Evolutionary conservation across 768 basidiomycete genomes (phyloP).

Genomic region (Chalciporus chontae): DNA sequence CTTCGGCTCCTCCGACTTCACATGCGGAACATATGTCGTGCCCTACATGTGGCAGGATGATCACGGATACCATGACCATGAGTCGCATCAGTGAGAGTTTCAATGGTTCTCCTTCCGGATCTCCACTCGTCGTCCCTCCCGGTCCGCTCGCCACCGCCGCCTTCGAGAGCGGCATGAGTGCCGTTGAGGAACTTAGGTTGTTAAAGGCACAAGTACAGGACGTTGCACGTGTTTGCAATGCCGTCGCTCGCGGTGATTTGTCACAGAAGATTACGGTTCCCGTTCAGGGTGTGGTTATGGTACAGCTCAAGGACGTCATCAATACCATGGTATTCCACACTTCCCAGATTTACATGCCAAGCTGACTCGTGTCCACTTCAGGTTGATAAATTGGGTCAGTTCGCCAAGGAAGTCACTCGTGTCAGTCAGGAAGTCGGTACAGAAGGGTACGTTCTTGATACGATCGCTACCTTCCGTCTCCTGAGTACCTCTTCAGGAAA

Average conservation of each 20-base stretch:
- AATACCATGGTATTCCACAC: constrained; percentile 52
- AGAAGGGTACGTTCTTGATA: constrained; percentile 51
- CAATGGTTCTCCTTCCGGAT: constrained; percentile 27
- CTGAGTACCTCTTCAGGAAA: constrained; percentile 44
- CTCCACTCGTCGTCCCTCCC: constrained; percentile 46
- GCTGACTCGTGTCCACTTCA: constrained; percentile 19
- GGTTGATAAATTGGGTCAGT: constrained; percentile 76
- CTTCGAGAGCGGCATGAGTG: constrained; percentile 58
- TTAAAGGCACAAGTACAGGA: constrained; percentile 84
- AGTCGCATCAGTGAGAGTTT: constrained; percentile 25
- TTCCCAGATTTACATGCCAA: constrained; percentile 2
- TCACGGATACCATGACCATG: constrained; percentile 43
- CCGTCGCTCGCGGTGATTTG: constrained; percentile 71
- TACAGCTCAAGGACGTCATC: constrained; percentile 76
- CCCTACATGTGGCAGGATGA: constrained; percentile 52
- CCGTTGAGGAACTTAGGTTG: constrained; percentile 72
- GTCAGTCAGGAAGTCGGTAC: constrained; percentile 83
- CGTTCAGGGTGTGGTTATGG: constrained; percentile 77
- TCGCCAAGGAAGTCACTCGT: constrained; percentile 89
- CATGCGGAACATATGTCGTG: constrained; percentile 42
- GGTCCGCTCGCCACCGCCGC: constrained; percentile 56
- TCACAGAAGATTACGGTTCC: constrained; percentile 78
- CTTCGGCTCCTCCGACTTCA: constrained; percentile 46
- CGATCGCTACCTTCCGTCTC: constrained; percentile 32
- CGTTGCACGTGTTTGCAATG: constrained; percentile 77